These are phyloP conservation scores for Talaromyces pinophilus DNA, from an alignment of 2,329 filamentous ascomycete species.

Conservation along the genomic window DNA sequence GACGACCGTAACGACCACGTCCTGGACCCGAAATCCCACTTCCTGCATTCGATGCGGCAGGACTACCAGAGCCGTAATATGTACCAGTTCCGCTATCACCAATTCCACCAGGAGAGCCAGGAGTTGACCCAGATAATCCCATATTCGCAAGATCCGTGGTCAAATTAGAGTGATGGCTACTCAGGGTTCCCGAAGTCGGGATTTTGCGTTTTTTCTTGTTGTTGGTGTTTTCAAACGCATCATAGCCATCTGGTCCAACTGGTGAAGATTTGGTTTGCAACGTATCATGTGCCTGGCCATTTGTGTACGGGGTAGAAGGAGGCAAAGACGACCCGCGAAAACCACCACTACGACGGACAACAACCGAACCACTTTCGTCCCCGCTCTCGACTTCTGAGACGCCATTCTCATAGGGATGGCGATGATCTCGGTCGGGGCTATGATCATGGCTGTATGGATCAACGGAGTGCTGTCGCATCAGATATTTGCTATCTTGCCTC, in stretches of 20 bases:
- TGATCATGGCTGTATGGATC: slow-evolving; percentile 42
- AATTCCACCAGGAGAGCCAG: slow-evolving; percentile 47
- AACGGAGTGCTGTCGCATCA: slow-evolving; percentile 45
- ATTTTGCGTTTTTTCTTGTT: slow-evolving; percentile 99
- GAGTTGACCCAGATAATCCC: slow-evolving; percentile 55
- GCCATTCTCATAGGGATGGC: slow-evolving; percentile 56
- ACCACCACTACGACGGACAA: slow-evolving; percentile 45
- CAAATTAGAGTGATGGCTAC: slow-evolving; percentile 58
- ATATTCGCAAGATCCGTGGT: slow-evolving; percentile 66
- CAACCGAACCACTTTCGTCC: slow-evolving; percentile 57
- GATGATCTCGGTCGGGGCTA: slow-evolving; percentile 40
- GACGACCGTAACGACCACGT: slow-evolving; percentile 77
- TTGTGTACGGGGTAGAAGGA: slow-evolving; percentile 33
- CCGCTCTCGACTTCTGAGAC: slow-evolving; percentile 59
- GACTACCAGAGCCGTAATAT: slow-evolving; percentile 59
- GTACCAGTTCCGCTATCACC: slow-evolving; percentile 52
- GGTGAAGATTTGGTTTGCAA: slow-evolving; percentile 59
- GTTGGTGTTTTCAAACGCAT: slow-evolving; percentile 96
- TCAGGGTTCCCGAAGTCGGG: slow-evolving; percentile 76
- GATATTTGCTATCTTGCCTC: slow-evolving; percentile 49
- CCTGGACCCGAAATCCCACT: slow-evolving; percentile 82
- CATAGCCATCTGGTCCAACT: slow-evolving; percentile 82
- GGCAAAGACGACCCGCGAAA: slow-evolving; percentile 43
- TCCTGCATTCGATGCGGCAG: slow-evolving; percentile 54
- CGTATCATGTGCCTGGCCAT: slow-evolving; percentile 31